phyloP scores from a whole-genome alignment of 192 early-diverging fungal species.

The Podila clonocystis region DNA sequence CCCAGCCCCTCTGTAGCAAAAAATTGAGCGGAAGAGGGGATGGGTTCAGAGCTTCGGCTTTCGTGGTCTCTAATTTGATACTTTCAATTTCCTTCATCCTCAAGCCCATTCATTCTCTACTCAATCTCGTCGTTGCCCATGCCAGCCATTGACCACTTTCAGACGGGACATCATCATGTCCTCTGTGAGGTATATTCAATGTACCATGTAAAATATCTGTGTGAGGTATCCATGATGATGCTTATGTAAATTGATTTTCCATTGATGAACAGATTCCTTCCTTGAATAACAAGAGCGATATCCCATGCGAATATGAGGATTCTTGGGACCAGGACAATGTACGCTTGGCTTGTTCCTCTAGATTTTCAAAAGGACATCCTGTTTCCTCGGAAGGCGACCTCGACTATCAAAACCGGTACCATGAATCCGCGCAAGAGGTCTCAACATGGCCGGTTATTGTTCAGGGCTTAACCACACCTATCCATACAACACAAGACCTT shows the following conservation, averaged over 20 bases:
- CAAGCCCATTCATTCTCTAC: no score
- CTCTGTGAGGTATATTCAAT: conserved; percentile 28
- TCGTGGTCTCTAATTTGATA: no score
- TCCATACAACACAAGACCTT: conserved; percentile 20
- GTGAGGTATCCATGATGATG: not conserved
- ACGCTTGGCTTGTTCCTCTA: conserved; percentile 30
- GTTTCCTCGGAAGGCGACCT: not conserved
- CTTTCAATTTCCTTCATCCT: no score
- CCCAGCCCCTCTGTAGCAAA: no score
- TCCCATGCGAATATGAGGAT: conserved; percentile 22
- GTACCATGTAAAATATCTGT: not conserved
- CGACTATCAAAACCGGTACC: no score
- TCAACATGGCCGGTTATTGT: conserved; percentile 25
- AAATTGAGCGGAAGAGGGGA: no score
- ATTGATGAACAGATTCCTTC: conserved; percentile 9
- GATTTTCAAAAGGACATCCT: not conserved
- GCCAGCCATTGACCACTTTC: conserved; percentile 5
- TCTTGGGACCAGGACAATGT: conserved; percentile 41
- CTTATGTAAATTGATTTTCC: no score
- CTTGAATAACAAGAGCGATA: conserved; percentile 18
- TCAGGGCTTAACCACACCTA: conserved; percentile 26
- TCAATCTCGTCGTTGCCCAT: no score
- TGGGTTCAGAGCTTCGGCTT: no score
- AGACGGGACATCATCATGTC: conserved; percentile 35
- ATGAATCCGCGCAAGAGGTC: not conserved